These are phyloP conservation scores for Clarireedia homoeocarpa DNA, from an alignment of 2,329 filamentous ascomycete species.

Conservation along the genomic window DNA sequence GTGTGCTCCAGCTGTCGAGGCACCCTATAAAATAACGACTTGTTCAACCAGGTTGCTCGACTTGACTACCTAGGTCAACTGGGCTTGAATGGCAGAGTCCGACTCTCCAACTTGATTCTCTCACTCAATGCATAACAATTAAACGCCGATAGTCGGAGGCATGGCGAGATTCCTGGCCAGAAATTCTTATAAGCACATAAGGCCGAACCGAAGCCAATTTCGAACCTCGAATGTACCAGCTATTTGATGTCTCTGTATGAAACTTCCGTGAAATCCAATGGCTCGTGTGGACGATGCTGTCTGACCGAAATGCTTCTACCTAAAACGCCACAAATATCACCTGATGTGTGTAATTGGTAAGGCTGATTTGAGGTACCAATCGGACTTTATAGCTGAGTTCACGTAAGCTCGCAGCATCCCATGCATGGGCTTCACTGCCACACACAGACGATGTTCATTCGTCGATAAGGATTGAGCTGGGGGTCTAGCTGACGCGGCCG, in stretches of 20 bases:
- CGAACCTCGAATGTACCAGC: no score
- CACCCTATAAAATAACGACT: no score
- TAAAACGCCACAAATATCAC: background rate
- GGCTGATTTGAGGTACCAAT: background rate
- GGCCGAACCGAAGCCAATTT: no score
- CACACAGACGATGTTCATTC: background rate
- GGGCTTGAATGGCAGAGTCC: no score
- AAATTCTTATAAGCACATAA: no score
- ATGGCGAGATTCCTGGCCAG: no score
- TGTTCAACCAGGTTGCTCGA: no score
- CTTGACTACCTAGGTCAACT: no score
- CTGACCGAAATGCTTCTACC: conserved; percentile 4
- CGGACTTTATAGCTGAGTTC: background rate
- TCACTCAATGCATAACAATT: no score
- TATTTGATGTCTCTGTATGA: background rate
- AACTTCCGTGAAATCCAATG: background rate
- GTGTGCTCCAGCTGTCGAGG: no score
- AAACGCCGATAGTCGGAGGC: no score
- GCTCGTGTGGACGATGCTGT: background rate
- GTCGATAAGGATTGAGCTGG: background rate
- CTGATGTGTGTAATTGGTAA: background rate
- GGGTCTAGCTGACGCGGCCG: background rate
- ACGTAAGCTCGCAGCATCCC: background rate
- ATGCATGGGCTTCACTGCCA: background rate
- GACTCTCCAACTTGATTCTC: no score